These are phyloP conservation scores for Mycena olivaceomarginata DNA, from an alignment of 768 basidiomycete species.

Conservation along the genomic window DNA sequence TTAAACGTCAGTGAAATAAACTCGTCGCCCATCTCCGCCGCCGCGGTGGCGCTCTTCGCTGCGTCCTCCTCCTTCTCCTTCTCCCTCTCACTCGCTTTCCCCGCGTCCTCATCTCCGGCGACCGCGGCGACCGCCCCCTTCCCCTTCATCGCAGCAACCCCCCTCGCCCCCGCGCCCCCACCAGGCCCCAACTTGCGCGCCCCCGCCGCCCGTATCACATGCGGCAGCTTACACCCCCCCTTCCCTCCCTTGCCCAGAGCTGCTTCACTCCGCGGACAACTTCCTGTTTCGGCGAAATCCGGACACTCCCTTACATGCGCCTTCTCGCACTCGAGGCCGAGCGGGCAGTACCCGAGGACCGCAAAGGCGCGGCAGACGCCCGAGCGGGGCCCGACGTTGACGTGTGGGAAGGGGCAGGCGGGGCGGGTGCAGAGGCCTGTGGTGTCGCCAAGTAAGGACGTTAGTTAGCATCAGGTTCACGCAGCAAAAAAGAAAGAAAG, in stretches of 20 bases:
- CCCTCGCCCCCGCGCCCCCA: not conserved
- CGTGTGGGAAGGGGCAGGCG: constrained; percentile 94
- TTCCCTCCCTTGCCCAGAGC: not conserved
- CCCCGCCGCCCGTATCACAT: constrained; percentile 94
- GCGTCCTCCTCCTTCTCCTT: not conserved
- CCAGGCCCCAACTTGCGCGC: constrained; percentile 65
- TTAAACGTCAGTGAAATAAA: constrained; percentile 88
- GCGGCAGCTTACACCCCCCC: constrained; percentile 92
- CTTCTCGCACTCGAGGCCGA: constrained; percentile 88
- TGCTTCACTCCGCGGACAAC: constrained; percentile 74
- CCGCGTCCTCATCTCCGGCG: constrained; percentile 72
- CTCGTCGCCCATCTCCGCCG: constrained; percentile 86
- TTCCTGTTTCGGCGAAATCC: constrained; percentile 95
- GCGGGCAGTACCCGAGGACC: constrained; percentile 94
- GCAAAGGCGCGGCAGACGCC: constrained; percentile 97
- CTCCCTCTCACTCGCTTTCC: not conserved
- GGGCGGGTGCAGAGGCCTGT: constrained; percentile 78
- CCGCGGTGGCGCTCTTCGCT: not conserved
- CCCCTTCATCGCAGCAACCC: too few species aligned
- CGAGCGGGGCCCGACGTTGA: constrained; percentile 86
- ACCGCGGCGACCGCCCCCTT: not conserved
- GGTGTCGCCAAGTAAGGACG: too few species aligned
- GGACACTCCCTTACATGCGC: constrained; percentile 98
- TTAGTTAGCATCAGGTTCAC: not conserved
- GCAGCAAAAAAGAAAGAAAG: not conserved